Evolutionary conservation across 805 yeast genomes (phyloP).

Genomic region (Vanderwaltozyma verrucispora): DNA sequence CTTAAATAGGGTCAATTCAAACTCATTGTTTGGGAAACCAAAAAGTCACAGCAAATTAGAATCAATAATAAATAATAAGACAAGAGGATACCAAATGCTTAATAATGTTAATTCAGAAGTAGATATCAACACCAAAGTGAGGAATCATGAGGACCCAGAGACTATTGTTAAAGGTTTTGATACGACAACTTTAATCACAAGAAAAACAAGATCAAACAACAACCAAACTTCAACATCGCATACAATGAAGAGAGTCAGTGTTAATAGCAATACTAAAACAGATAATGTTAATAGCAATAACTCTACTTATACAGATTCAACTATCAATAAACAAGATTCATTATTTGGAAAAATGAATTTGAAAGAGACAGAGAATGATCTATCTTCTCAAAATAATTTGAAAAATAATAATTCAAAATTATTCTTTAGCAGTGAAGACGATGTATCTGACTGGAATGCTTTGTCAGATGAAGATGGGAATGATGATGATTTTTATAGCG

Average conservation of each 20-base stretch:
- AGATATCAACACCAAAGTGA: neutral
- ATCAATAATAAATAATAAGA: neutral
- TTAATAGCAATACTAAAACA: neutral
- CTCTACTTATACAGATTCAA: neutral
- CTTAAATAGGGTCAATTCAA: too few species aligned
- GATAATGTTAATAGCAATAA: neutral
- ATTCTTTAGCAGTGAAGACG: conserved; percentile 28
- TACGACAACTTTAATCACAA: conserved; percentile 13
- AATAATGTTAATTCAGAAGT: too few species aligned
- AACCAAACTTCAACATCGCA: neutral
- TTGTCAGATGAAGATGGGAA: conserved; percentile 18
- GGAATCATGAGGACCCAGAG: conserved; percentile 2
- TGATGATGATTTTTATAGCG: conserved; percentile 11
- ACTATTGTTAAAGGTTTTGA: conserved; percentile 20
- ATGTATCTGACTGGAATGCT: conserved; percentile 28
- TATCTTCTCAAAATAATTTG: neutral
- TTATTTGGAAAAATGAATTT: conserved; percentile 4
- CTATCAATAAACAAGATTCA: conserved; percentile 3
- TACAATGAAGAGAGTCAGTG: neutral
- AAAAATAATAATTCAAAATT: conserved; percentile 10
- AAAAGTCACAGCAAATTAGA: too few species aligned
- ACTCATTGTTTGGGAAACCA: too few species aligned
- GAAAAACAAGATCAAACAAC: conserved; percentile 3
- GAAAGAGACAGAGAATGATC: neutral
- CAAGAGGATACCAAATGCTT: neutral